These are phyloP conservation scores for Phaffia tasmanica DNA, from an alignment of 768 basidiomycete species.

Conservation along the genomic window DNA sequence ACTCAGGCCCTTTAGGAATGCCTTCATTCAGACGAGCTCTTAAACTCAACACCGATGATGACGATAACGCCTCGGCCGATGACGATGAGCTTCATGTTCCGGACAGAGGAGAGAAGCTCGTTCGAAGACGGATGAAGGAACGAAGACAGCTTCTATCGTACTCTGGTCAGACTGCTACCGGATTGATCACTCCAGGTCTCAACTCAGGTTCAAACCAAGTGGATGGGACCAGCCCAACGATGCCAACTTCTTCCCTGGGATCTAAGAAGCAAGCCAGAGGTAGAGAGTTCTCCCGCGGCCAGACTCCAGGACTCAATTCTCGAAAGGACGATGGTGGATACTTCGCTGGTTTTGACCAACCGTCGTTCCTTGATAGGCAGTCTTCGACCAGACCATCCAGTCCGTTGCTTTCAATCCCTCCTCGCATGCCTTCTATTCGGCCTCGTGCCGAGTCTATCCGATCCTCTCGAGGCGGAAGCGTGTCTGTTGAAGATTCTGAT, in stretches of 20 bases:
- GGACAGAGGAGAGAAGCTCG: slow-evolving; percentile 42
- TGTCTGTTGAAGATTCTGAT: not conserved
- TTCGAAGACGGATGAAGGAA: slow-evolving; percentile 38
- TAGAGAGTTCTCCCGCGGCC: not conserved
- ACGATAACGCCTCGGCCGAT: slow-evolving; percentile 25
- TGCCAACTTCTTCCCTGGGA: slow-evolving; percentile 1
- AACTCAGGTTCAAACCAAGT: slow-evolving; percentile 11
- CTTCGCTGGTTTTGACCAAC: too few species aligned
- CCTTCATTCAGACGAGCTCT: too few species aligned
- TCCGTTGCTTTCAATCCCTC: too few species aligned
- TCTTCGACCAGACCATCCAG: too few species aligned
- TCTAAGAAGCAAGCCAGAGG: not conserved
- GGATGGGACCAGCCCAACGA: slow-evolving; percentile 24
- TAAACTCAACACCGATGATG: not conserved
- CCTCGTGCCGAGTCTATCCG: too few species aligned
- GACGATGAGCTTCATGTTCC: slow-evolving; percentile 37
- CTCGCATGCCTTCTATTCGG: too few species aligned
- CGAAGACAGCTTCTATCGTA: slow-evolving; percentile 31
- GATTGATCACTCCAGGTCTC: slow-evolving; percentile 18
- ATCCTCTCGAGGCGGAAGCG: too few species aligned
- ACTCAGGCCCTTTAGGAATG: too few species aligned
- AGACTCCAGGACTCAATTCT: too few species aligned
- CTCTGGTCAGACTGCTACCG: slow-evolving; percentile 17
- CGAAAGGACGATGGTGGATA: too few species aligned
- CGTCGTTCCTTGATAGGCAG: too few species aligned